These are phyloP conservation scores for Fusarium liriodendri DNA, from an alignment of 2,329 filamentous ascomycete genomes.

Conservation along the genomic window DNA sequence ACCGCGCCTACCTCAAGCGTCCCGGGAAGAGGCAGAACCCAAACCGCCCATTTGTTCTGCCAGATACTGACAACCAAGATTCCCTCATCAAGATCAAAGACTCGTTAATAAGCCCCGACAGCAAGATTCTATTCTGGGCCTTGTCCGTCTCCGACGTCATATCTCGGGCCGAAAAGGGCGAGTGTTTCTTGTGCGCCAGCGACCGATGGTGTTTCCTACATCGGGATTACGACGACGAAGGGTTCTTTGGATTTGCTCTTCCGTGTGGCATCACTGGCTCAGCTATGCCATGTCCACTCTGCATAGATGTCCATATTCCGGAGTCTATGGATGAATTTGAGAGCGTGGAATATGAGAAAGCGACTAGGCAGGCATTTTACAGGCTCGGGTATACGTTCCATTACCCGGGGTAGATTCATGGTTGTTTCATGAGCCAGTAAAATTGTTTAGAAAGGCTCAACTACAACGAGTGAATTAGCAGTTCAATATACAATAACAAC, in stretches of 20 bases:
- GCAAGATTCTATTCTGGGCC: background rate
- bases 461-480: background rate
- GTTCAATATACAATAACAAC: background rate
- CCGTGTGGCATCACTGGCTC: too few species aligned
- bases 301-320: too few species aligned
- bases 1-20: background rate
- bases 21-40: background rate
- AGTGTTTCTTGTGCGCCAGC: background rate
- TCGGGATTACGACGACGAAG: too few species aligned
- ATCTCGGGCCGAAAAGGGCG: background rate
- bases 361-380: too few species aligned
- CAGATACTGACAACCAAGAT: background rate
- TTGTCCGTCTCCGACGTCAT: background rate
- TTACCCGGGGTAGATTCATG: too few species aligned
- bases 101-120: rapidly evolving
- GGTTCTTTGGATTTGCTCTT: too few species aligned
- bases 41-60: background rate
- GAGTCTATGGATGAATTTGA: too few species aligned
- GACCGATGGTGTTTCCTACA: background rate
- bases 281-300: too few species aligned
- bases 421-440: too few species aligned
- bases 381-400: too few species aligned
- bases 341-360: too few species aligned
- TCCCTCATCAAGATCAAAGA: background rate
- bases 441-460: background rate